A percentile compares a stretch with the other conserved stretches of the same genome.
phyloP scores from a whole-genome alignment of 1,284 basidiomycete species.

The Pseudomicrostroma phylloplanum region DNA sequence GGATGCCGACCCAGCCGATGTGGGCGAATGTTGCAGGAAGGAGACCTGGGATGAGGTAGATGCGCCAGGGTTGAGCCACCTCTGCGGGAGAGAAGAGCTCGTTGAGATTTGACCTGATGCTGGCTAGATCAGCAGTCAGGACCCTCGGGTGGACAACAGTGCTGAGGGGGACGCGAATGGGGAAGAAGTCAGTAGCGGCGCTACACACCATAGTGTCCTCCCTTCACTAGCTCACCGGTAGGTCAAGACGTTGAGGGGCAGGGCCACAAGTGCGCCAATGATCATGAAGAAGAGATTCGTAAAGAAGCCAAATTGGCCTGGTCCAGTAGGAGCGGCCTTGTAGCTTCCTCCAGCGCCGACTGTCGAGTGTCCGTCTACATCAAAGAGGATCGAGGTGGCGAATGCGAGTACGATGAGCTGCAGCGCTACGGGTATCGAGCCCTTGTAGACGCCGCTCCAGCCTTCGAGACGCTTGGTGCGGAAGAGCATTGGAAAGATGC shows the following conservation, averaged over 20 bases:
- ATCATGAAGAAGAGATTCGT: conserved; percentile 37
- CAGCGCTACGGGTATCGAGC: conserved; percentile 17
- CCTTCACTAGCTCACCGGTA: conserved; percentile 20
- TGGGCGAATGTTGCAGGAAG: conserved; percentile 32
- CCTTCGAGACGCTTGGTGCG: conserved; percentile 43
- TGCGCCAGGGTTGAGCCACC: conserved; percentile 39
- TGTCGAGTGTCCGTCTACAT: conserved; percentile 14
- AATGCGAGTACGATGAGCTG: conserved; percentile 21
- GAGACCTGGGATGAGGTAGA: conserved; percentile 42
- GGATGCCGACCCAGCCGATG: conserved; percentile 35
- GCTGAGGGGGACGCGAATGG: conserved; percentile 10
- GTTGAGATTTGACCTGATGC: conserved; percentile 23
- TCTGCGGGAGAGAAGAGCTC: conserved; percentile 40
- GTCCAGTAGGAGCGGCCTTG: conserved; percentile 34
- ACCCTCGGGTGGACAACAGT: conserved; percentile 43
- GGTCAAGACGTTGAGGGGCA: conserved; percentile 25
- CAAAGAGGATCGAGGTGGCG: conserved; percentile 34
- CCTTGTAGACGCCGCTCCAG: conserved; percentile 45
- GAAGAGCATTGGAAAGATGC: conserved; percentile 38
- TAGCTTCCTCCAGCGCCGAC: conserved; percentile 30
- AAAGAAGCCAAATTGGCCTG: conserved; percentile 39
- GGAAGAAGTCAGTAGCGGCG: background rate
- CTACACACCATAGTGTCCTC: background rate
- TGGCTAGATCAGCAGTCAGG: conserved; percentile 22
- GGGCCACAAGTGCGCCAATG: conserved; percentile 17